These are phyloP conservation scores for Letharia lupina DNA, from an alignment of 495 filamentous ascomycete genomes.

Conservation along the genomic window DNA sequence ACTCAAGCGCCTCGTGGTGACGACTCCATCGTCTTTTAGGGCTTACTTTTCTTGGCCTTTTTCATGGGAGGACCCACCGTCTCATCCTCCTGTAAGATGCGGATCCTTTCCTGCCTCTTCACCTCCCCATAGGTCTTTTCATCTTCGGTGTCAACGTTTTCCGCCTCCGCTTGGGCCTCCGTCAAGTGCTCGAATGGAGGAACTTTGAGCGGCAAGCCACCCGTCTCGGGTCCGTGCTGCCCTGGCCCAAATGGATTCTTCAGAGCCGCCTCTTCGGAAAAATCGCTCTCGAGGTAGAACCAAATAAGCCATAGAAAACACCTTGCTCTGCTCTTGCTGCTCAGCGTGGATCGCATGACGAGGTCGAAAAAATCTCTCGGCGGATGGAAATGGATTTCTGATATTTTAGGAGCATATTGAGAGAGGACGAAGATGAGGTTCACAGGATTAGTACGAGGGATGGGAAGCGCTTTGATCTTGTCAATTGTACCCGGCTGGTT, in stretches of 20 bases:
- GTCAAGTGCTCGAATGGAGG: constrained; percentile 71
- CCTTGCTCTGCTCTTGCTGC: constrained; percentile 71
- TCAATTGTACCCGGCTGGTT: constrained; percentile 78
- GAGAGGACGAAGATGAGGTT: constrained; percentile 94
- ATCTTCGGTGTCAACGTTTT: constrained; percentile 84
- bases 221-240: constrained; percentile 43
- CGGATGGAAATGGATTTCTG: constrained; percentile 82
- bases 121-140: constrained; percentile 79
- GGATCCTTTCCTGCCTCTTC: constrained; percentile 77
- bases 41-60: constrained; percentile 47
- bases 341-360: constrained; percentile 79
- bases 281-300: constrained; percentile 98
- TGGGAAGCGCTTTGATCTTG: constrained; percentile 55
- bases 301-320: constrained; percentile 98
- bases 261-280: constrained; percentile 68
- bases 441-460: constrained; percentile 91
- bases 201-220: constrained; percentile 66
- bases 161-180: constrained; percentile 62
- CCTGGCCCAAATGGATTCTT: constrained; percentile 88
- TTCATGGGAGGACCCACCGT: constrained; percentile 48
- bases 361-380: constrained; percentile 90
- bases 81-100: constrained; percentile 61
- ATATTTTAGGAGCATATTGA: constrained; percentile 81
- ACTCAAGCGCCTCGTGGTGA: neutral
- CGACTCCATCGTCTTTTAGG: constrained; percentile 27